These are phyloP conservation scores for Hypholoma fasciculare DNA, from an alignment of 768 basidiomycete species.

Conservation along the genomic window DNA sequence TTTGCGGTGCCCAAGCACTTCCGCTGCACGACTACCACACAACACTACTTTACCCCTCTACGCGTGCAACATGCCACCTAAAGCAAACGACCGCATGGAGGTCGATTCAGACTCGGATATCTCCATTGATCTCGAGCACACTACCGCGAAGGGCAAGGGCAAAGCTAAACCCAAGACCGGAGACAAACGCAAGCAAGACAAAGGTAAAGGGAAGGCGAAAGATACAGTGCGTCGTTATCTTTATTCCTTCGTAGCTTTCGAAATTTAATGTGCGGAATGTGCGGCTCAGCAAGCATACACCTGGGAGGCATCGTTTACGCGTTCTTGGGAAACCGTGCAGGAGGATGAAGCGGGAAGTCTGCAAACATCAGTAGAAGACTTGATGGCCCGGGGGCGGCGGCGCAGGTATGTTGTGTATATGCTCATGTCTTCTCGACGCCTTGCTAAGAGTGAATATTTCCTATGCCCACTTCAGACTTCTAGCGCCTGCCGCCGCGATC, in stretches of 20 bases:
- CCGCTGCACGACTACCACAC: background rate
- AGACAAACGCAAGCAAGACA: conserved; percentile 54
- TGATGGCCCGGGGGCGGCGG: conserved; percentile 83
- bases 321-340: conserved; percentile 96
- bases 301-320: conserved; percentile 94
- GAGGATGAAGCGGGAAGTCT: conserved; percentile 94
- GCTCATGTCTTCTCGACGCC: background rate
- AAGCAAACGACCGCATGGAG: conserved; percentile 44
- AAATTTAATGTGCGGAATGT: conserved; percentile 1
- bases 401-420: conserved; percentile 53
- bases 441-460: background rate
- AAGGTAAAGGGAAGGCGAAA: conserved; percentile 56
- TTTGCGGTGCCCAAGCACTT: background rate
- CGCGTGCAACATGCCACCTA: conserved; percentile 23
- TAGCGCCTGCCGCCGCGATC: conserved; percentile 83
- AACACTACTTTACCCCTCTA: background rate
- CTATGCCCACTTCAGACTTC: conserved; percentile 46
- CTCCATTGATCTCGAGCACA: conserved; percentile 46
- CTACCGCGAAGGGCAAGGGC: conserved; percentile 45
- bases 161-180: conserved; percentile 57
- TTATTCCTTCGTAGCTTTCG: background rate
- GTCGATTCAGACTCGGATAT: conserved; percentile 73
- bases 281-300: conserved; percentile 73
- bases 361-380: conserved; percentile 85
- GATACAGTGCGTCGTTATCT: conserved; percentile 35